Conservation (phyloP, 1,139 yeast genomes). For the Meyerozyma sp. region DNA sequence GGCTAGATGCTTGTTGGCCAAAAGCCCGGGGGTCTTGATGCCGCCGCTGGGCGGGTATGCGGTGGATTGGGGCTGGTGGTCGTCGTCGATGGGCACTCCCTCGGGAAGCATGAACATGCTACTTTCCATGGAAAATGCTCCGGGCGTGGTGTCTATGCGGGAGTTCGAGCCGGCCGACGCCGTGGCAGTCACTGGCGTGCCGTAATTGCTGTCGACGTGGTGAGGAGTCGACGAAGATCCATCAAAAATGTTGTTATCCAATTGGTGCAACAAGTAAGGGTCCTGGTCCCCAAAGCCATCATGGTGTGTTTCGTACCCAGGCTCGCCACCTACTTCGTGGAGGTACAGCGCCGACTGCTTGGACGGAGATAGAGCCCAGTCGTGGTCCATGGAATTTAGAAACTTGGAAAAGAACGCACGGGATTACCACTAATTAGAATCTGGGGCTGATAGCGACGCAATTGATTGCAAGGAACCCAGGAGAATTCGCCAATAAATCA, state of each 20-base stretch:
- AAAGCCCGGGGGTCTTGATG: constrained; percentile 12
- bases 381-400: not conserved
- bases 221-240: not conserved
- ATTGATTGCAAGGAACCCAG: not conserved
- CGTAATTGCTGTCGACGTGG: not conserved
- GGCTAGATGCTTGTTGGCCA: constrained; percentile 3
- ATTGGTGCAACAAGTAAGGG: constrained; percentile 6
- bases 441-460: no score
- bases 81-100: constrained; percentile 5
- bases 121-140: constrained; percentile 5
- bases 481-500: not conserved
- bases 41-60: constrained; percentile 13
- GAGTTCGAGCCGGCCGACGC: constrained; percentile 1
- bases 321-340: not conserved
- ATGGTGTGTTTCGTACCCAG: not conserved
- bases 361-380: not conserved
- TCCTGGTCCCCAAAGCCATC: constrained; percentile 2
- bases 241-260: constrained; percentile 3
- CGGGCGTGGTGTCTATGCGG: not conserved
- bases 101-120: constrained; percentile 10
- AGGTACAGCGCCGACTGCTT: constrained; percentile 1
- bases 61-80: constrained; percentile 4
- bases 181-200: not conserved
- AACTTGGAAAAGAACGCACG: no score
- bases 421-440: no score